A percentile compares a stretch with the other conserved stretches of the same genome.
Conservation (phyloP, 2,329 filamentous ascomycete genomes). For the Fusarium pseudonygamai region DNA sequence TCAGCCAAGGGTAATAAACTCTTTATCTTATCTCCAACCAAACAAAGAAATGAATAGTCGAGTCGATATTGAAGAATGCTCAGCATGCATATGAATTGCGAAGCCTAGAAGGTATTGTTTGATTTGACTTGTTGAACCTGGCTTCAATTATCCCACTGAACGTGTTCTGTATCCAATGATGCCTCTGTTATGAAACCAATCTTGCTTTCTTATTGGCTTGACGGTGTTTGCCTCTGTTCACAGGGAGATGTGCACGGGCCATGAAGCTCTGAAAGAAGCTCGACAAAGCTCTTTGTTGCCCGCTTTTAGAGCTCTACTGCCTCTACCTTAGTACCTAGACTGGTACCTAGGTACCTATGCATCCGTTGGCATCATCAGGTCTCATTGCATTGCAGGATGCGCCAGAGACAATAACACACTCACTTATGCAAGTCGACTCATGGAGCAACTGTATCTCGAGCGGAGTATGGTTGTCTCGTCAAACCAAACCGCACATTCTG, state of each 20-base stretch:
- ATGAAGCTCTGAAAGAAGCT: slow-evolving; percentile 6
- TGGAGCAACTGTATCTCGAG: background rate
- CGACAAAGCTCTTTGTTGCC: background rate
- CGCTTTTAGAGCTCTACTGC: background rate
- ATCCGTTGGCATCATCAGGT: background rate
- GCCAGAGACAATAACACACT: background rate
- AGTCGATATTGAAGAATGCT: background rate
- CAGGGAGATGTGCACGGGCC: slow-evolving; percentile 41
- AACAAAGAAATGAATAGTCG: background rate
- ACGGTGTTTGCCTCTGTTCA: slow-evolving; percentile 24
- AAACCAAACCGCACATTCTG: background rate
- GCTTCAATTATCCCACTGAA: background rate
- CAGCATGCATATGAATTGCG: background rate
- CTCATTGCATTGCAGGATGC: background rate
- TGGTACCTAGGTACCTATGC: background rate
- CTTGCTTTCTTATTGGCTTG: background rate
- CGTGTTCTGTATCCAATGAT: background rate
- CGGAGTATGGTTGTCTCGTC: background rate
- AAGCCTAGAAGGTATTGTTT: no score
- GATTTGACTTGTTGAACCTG: background rate
- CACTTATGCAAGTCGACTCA: background rate
- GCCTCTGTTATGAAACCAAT: background rate
- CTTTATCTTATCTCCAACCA: background rate
- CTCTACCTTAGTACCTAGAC: background rate
- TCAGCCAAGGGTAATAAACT: background rate